Evolutionary conservation across 2,329 filamentous ascomycete genomes (phyloP).

Genomic region (Colletotrichum sp.): DNA sequence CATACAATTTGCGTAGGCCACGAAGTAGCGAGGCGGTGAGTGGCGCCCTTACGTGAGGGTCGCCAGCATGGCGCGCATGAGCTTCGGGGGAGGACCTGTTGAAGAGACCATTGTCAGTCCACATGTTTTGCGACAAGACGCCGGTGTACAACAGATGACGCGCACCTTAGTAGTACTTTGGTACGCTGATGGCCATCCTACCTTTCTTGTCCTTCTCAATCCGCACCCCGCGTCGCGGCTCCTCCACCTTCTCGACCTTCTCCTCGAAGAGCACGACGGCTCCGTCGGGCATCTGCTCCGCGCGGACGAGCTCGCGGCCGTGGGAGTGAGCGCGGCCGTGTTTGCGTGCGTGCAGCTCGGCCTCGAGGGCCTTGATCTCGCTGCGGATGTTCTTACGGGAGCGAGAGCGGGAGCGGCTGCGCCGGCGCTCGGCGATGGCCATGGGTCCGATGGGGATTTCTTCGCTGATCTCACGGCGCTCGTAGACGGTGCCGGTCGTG

Average conservation of each 20-base stretch:
- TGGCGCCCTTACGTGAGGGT: conserved; percentile 64
- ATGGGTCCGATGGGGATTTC: conserved; percentile 43
- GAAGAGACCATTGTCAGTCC: conserved; percentile 26
- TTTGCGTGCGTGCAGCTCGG: conserved; percentile 51
- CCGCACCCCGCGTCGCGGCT: conserved; percentile 63
- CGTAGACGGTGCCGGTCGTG: conserved; percentile 39
- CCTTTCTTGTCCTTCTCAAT: conserved; percentile 93
- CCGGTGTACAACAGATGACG: conserved; percentile 24
- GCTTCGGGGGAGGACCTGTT: conserved; percentile 66
- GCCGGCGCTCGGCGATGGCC: conserved; percentile 43
- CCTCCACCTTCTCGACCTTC: conserved; percentile 59
- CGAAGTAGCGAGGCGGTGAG: background rate
- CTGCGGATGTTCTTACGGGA: conserved; percentile 68
- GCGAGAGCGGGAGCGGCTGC: conserved; percentile 46
- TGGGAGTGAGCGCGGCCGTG: conserved; percentile 34
- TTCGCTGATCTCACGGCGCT: conserved; percentile 40
- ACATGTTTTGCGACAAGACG: background rate
- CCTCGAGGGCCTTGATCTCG: conserved; percentile 76
- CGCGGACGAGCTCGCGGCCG: conserved; percentile 59
- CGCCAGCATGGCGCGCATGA: conserved; percentile 73
- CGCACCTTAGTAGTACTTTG: conserved; percentile 69
- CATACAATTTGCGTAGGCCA: background rate
- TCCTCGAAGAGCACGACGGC: conserved; percentile 70
- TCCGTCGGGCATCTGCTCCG: conserved; percentile 64
- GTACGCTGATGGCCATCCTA: conserved; percentile 89